Conservation (phyloP, 352 stramenopile species). For the Phytophthora colocasiae region DNA sequence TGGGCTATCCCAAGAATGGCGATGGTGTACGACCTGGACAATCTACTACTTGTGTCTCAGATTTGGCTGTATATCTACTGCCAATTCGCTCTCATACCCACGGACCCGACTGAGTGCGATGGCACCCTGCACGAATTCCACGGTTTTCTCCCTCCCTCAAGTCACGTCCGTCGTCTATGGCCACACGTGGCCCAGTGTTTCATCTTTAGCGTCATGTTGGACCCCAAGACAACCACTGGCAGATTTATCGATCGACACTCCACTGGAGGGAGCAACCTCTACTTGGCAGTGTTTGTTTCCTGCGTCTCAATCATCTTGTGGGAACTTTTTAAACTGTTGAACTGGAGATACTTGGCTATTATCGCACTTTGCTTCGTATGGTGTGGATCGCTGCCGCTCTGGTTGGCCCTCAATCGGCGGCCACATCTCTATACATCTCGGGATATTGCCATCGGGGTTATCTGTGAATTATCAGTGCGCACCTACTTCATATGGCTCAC, state of each 20-base stretch:
- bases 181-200: slow-evolving; percentile 7
- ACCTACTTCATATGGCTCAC: slow-evolving; percentile 47
- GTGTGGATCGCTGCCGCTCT: slow-evolving; percentile 11
- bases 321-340: neutral
- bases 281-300: neutral
- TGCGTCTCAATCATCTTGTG: slow-evolving; percentile 2
- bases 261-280: neutral
- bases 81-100: too few relatives aligned
- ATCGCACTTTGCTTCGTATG: slow-evolving; percentile 10
- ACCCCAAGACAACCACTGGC: slow-evolving; percentile 21
- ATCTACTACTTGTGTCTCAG: too few relatives aligned
- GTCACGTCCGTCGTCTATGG: slow-evolving; percentile 5
- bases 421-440: too few relatives aligned
- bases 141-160: slow-evolving; percentile 12
- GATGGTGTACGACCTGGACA: too few relatives aligned
- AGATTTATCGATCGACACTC: slow-evolving; percentile 39
- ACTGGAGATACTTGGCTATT: neutral
- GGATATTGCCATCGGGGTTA: neutral
- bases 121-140: neutral
- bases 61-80: too few relatives aligned
- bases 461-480: neutral
- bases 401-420: slow-evolving; percentile 1
- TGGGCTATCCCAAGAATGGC: too few relatives aligned
- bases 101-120: neutral
- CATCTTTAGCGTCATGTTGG: slow-evolving; percentile 6